Base-by-base conservation (phyloP, 805 yeast species). In the Sungouiozyma ichnusensis region DNA sequence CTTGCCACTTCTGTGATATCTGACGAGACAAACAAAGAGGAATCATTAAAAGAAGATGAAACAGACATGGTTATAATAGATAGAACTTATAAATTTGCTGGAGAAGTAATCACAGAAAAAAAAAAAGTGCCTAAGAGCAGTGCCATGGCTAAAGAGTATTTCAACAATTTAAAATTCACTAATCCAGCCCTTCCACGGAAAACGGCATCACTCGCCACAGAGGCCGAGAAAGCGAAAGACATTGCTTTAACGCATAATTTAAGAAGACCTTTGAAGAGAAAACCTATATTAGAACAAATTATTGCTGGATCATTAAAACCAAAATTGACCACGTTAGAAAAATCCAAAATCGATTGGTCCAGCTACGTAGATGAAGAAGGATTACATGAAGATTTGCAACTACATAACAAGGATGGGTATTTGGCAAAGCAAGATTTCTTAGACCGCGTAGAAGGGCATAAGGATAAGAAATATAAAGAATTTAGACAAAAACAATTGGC, bases 341-440 rank as follows among this genome's bases (percentile, higher is more conserved):
- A 92, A 63, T 84, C 95, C 1, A 70, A 94, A 48, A 69, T 92
- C 39, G 98, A 92, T 63, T 92, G 97, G 95, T 94, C 94, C 1
- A 77, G 84, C 37, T 87, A 84, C 64, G 96, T 92, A 24, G 97
- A 90, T 63, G 73, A 82, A 49, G 79, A 80, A 48, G 87, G 87
- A 43, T 79, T 92, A 37, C 71, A 75, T 40, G 96, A 85, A 49
- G 98, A 92, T 48, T 73, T 92, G 55, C 73, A 71, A 38, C 72
- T 75, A 43, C 82, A 81, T 56, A 88, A 87, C 58, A 88, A 84
- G 67, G 92, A 80, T 40, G 98, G 98, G 7, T 92, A 80, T 63
- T 66, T 92, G 54, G 95, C 85, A 47, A 86, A 78, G 57, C 97
- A 90, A 61, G 96, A 84, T 50, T 92, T 92, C 73, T 68, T 92